Conservation (phyloP, 371 early-diverging fungal genomes). For the Mortierella polycephala region DNA sequence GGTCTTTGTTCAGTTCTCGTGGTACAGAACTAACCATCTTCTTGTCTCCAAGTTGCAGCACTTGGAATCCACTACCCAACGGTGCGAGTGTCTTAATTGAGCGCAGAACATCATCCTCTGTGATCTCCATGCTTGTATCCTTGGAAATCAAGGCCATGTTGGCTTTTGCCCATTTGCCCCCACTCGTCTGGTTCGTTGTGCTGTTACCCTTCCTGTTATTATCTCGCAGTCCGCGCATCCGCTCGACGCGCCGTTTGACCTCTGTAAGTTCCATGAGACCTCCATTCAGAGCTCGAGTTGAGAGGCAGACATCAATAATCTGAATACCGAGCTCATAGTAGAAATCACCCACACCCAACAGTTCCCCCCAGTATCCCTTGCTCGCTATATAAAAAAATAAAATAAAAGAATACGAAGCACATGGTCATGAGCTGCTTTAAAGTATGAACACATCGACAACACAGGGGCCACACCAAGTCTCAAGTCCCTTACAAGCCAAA, state of each 20-base stretch:
- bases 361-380: constrained; percentile 94
- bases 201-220: constrained; percentile 51
- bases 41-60: constrained; percentile 79
- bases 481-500: constrained; percentile 76
- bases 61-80: constrained; percentile 86
- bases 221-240: constrained; percentile 63
- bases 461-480: not conserved
- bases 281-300: constrained; percentile 86
- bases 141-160: constrained; percentile 8
- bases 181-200: constrained; percentile 56
- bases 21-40: constrained; percentile 92
- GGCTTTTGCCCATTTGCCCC: constrained; percentile 32
- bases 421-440: not conserved
- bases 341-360: constrained; percentile 97
- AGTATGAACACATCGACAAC: not conserved
- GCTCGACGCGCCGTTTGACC: constrained; percentile 73
- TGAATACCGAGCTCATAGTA: constrained; percentile 96
- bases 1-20: constrained; percentile 88
- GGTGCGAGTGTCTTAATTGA: constrained; percentile 88
- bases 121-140: constrained; percentile 49
- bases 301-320: constrained; percentile 88
- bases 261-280: constrained; percentile 90
- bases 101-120: constrained; percentile 85
- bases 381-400: constrained; percentile 69
- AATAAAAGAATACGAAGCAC: not conserved